Conservation (phyloP, 371 early-diverging fungal species). For the Saksenaea oblongispora region DNA sequence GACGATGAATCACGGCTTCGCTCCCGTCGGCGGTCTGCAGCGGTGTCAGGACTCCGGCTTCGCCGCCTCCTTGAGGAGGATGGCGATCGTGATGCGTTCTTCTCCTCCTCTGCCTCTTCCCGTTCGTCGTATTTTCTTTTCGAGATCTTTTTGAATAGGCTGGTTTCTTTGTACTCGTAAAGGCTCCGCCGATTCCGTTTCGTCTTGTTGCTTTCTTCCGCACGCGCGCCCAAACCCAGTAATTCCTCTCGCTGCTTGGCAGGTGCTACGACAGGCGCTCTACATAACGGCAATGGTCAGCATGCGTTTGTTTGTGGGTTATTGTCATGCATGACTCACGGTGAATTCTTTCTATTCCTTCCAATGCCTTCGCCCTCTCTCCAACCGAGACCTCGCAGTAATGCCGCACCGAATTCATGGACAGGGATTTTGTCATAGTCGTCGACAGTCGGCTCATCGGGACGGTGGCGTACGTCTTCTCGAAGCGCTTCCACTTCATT, state of each 20-base stretch:
- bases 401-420: constrained; percentile 87
- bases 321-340: constrained; percentile 22
- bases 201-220: constrained; percentile 43
- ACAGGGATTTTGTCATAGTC: constrained; percentile 87
- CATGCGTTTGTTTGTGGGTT: background rate
- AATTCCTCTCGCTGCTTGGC: constrained; percentile 68
- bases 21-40: too few species aligned
- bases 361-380: constrained; percentile 74
- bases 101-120: constrained; percentile 2
- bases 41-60: background rate
- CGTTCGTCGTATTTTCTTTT: constrained; percentile 35
- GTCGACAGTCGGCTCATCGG: constrained; percentile 71
- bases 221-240: constrained; percentile 77
- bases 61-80: background rate
- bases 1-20: too few species aligned
- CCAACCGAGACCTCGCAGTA: constrained; percentile 94
- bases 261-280: constrained; percentile 35
- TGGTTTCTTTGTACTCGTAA: constrained; percentile 45
- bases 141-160: constrained; percentile 44
- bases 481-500: constrained; percentile 57
- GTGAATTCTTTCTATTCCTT: constrained; percentile 36
- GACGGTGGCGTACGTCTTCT: constrained; percentile 48
- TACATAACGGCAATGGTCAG: constrained; percentile 1
- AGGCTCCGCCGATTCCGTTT: constrained; percentile 25
- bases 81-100: background rate